Evolutionary conservation across 139 green algal genomes (phyloP), one percentile per base, ranked within the genome.

Genomic region (Diplosphaera chodatii): DNA sequence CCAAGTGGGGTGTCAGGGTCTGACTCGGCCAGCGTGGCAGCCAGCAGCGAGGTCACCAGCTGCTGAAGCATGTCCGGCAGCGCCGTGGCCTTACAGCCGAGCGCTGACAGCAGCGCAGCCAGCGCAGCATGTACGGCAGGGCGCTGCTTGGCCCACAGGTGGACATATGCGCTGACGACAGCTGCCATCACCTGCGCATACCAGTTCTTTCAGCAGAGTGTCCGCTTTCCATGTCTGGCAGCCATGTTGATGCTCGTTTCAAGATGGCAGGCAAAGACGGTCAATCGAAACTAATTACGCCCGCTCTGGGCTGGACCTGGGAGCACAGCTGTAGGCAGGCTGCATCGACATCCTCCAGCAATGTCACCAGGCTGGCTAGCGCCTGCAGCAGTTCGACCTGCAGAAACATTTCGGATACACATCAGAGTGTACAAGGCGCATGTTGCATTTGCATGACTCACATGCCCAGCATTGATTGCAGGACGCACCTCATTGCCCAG

Each of bases 321-420:
- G 68, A 18, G 32, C 72, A 72, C 66, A 68, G 66, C 72, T 72
- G 66, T 32, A 77, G 10, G 21, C 40, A 33, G 13, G 32, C 32
- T 4, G 66, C 72, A 25, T 40, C 30, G 4, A 73, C 55, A 21
- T 32, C 18, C 1, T 56, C 40, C 29, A 72, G 33, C 32, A 72
- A 25, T 21, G n/a, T 25, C n/a, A 72, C 32, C 32, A 77, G 32
- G 27, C 18, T n/a, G 21, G 72, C 65, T 5, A 72, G 32, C 10
- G 72, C 66, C 40, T 32, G 31, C 66, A 77, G 66, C 72, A 77
- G 67, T 3, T 33, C 55, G 1, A 72, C 66, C 72, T 77, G 72
- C 66, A 68, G 37, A 48, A 48, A 48, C 37, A 48, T 21, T 48
- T 8, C 8, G 13, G 37, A 8, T 21, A 48, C 10, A 21, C 13